A percentile compares a stretch with the other conserved stretches of the same genome.
Evolutionary conservation across 305 asterid genomes (phyloP).

Genomic region (Lippia alba): DNA sequence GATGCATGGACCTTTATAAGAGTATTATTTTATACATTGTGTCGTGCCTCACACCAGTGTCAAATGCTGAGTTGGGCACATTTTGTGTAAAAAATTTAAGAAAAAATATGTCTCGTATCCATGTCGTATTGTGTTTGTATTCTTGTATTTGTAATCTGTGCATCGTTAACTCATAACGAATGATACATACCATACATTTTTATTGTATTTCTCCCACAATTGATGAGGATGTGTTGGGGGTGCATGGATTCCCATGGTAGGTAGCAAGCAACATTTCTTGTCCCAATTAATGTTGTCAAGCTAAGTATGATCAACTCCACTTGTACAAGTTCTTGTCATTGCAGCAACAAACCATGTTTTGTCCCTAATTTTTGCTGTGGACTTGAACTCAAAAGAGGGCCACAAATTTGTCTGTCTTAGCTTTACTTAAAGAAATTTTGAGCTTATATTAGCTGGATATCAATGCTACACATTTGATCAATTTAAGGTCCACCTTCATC

Average conservation of each 20-base stretch:
- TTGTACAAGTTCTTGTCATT: slow-evolving; percentile 31
- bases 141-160: no score
- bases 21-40: no score
- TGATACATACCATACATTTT: no score
- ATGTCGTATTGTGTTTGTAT: no score
- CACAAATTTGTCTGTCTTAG: slow-evolving; percentile 37
- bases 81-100: no score
- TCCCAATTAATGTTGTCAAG: slow-evolving; percentile 40
- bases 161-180: no score
- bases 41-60: no score
- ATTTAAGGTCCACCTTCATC: slow-evolving; percentile 42
- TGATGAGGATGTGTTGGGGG: no score
- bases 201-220: background rate
- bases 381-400: slow-evolving; percentile 40
- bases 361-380: slow-evolving; percentile 29
- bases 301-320: slow-evolving; percentile 31
- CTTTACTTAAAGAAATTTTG: slow-evolving; percentile 28
- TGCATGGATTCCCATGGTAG: slow-evolving; percentile 34
- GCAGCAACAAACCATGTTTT: slow-evolving; percentile 43
- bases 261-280: slow-evolving; percentile 27
- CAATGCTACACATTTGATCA: slow-evolving; percentile 20
- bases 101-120: no score
- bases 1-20: no score
- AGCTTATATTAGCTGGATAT: slow-evolving; percentile 44
- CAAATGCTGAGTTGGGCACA: no score